Base-by-base conservation (phyloP, 257 asterid genomes). In the Nicotiana otophora region DNA sequence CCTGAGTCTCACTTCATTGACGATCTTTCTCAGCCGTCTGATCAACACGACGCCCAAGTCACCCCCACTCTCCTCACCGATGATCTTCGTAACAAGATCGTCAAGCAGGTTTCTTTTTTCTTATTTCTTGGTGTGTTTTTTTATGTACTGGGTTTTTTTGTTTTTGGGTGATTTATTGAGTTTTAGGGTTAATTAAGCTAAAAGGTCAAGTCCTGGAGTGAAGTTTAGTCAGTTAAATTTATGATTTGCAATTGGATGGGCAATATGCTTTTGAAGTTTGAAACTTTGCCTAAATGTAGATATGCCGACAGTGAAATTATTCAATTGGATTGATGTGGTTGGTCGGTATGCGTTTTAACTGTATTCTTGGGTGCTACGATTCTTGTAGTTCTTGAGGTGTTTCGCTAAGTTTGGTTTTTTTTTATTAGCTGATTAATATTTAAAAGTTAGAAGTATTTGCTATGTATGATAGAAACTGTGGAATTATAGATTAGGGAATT, bases 11-110 rank as follows among this genome's bases (percentile, higher is more conserved):
- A 91, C 65, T 82, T 85, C 78, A 16, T 87, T 85, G 92, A 86
- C 16, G 81, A 87, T 39, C 86, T 87, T 12, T 89, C 70, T 84
- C 89, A 86, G 82, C 83, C 84, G 46, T 10, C 90, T 70, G 90
- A 88, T 82, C 91, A 83, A 54, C 81, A 85, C 78, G 89, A 81
- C 81, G 30, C 92, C 39, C 17, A 83, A 8, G 90, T 89, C 80
- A 33, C 96, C 12, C 91, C 83, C 76, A 31, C 93, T 51, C 17
- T 84, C 7, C 91, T 89, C 80, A 66, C 94, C 16, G 92, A 91
- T 81, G 95, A 93, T 82, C 98, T 93, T 81, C 94, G 93, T 61
- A 84, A 82, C 89, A 90, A 86, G 85, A 93, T 95, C 84, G 87
- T 92, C 84, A 93, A 91, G 90, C 98, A 93, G 98, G 98, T 83